A percentile compares a stretch with the other conserved stretches of the same genome.
These are phyloP conservation scores for Gaeumannomyces tritici DNA, from an alignment of 2,329 filamentous ascomycete genomes.

Conservation along the genomic window DNA sequence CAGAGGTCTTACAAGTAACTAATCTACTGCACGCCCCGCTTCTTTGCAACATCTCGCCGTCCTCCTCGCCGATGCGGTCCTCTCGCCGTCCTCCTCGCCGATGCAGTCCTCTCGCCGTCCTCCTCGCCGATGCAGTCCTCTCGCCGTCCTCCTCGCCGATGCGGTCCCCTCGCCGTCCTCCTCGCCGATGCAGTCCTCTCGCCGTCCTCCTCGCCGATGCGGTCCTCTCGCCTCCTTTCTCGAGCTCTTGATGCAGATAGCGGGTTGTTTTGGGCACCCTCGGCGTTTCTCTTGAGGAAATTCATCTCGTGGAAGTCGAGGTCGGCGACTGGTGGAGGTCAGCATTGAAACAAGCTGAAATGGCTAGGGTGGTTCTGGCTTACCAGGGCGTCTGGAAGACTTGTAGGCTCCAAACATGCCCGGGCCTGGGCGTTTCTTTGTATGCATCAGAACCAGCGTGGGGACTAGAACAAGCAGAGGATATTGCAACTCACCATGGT, in stretches of 20 bases:
- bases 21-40: no score
- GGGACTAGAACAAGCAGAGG: conserved; percentile 4
- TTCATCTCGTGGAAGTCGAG: neutral
- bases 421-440: conserved; percentile 1
- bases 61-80: no score
- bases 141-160: no score
- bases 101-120: no score
- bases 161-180: no score
- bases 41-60: no score
- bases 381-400: neutral
- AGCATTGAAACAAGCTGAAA: neutral
- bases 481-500: conserved; percentile 30
- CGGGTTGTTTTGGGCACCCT: neutral
- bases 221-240: neutral
- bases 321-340: neutral
- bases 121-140: no score
- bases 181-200: no score
- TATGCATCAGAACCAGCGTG: conserved; percentile 4
- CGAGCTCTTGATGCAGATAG: neutral
- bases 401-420: neutral
- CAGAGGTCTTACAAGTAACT: no score
- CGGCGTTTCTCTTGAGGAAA: neutral
- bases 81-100: no score
- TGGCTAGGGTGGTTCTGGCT: neutral
- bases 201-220: neutral